Percentiles rank a stretch among this genome's conserved stretches.
Evolutionary conservation across 2,329 filamentous ascomycete genomes (phyloP).

Genomic region (Sclerotinia subarctica): DNA sequence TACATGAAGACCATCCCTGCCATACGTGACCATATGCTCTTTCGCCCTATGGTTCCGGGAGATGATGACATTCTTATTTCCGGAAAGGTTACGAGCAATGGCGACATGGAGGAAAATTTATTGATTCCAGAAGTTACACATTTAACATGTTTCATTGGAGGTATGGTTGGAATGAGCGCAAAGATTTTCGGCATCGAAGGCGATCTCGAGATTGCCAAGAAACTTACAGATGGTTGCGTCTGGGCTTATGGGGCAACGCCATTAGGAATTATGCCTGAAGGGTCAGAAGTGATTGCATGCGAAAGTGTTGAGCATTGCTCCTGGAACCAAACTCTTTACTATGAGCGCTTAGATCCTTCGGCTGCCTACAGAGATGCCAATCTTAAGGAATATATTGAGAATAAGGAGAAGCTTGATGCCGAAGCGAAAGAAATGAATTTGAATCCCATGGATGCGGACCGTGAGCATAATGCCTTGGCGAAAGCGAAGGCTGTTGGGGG

Average conservation of each 20-base stretch:
- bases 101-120: constrained; percentile 45
- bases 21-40: constrained; percentile 71
- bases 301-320: constrained; percentile 30
- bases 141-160: constrained; percentile 66
- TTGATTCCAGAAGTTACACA: constrained; percentile 46
- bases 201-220: constrained; percentile 61
- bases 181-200: constrained; percentile 57
- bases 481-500: constrained; percentile 5
- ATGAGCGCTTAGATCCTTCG: constrained; percentile 39
- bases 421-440: constrained; percentile 26
- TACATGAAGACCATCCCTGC: constrained; percentile 67
- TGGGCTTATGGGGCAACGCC: constrained; percentile 63
- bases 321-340: constrained; percentile 37
- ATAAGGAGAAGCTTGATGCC: constrained; percentile 42
- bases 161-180: constrained; percentile 65
- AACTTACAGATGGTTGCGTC: constrained; percentile 65
- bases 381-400: constrained; percentile 43
- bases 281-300: constrained; percentile 49
- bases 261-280: constrained; percentile 65
- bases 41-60: constrained; percentile 67
- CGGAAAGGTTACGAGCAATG: constrained; percentile 54
- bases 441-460: neutral
- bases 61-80: constrained; percentile 71
- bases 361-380: constrained; percentile 44
- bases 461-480: constrained; percentile 8